Evolutionary conservation across 805 yeast species (phyloP).

Genomic region (Candida pini): DNA sequence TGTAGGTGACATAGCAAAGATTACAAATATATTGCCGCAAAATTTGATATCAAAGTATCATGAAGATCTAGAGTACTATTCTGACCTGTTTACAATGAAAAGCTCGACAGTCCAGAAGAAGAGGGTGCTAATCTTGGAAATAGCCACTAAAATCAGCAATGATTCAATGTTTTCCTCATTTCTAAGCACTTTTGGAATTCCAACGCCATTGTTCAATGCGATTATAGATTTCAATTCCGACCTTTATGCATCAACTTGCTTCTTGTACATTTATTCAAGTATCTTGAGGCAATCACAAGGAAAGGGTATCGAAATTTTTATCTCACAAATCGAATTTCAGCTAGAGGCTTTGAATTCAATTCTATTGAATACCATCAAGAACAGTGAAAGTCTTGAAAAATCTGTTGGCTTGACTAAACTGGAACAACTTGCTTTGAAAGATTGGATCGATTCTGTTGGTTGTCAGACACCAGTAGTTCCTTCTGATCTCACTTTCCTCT

Average conservation of each 20-base stretch:
- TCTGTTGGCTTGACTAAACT: constrained; percentile 7
- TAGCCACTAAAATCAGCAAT: constrained; percentile 18
- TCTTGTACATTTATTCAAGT: constrained; percentile 3
- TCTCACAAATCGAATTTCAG: too few species aligned
- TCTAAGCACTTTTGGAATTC: constrained; percentile 11
- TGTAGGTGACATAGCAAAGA: too few species aligned
- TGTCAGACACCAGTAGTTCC: too few species aligned
- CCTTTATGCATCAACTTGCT: constrained; percentile 1
- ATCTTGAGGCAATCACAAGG: constrained; percentile 2
- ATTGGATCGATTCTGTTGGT: too few species aligned
- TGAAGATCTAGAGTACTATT: constrained; percentile 12
- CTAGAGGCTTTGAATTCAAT: too few species aligned
- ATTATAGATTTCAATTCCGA: constrained; percentile 6
- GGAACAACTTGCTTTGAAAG: constrained; percentile 11
- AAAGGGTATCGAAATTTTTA: too few species aligned
- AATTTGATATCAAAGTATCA: too few species aligned
- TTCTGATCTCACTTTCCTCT: too few species aligned
- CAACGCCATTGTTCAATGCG: constrained; percentile 2
- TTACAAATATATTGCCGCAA: too few species aligned
- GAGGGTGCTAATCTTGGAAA: constrained; percentile 21
- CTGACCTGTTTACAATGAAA: constrained; percentile 6
- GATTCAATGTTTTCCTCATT: constrained; percentile 15
- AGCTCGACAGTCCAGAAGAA: constrained; percentile 13
- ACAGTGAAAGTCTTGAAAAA: too few species aligned
- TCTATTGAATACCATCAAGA: too few species aligned